phyloP scores from a whole-genome alignment of 2,329 filamentous ascomycete species.

The Fusarium nygamai region DNA sequence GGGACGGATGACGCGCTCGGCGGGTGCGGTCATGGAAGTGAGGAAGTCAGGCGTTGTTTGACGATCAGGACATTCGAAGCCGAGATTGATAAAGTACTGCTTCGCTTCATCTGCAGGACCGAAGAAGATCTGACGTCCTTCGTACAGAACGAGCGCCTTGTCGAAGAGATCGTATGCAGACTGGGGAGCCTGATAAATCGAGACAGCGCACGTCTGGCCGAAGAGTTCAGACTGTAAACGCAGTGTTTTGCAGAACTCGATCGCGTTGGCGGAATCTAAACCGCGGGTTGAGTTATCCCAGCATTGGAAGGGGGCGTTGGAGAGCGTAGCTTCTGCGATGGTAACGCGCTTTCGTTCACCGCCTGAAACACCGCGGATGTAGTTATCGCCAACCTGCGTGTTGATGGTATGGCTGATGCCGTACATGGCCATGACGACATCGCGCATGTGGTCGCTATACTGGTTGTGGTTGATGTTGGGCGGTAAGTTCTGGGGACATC shows the following conservation, averaged over 20 bases:
- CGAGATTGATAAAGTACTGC: conserved; percentile 69
- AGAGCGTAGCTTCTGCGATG: conserved; percentile 75
- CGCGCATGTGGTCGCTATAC: conserved; percentile 69
- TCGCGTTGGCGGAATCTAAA: conserved; percentile 44
- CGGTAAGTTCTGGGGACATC: conserved; percentile 69
- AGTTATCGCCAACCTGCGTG: conserved; percentile 76
- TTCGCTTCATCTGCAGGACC: conserved; percentile 66
- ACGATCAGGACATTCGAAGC: conserved; percentile 70
- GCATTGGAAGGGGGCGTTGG: conserved; percentile 55
- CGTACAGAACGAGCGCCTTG: conserved; percentile 73
- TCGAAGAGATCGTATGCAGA: conserved; percentile 71
- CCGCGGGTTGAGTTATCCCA: conserved; percentile 48
- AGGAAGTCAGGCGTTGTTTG: conserved; percentile 74
- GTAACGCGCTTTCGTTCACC: conserved; percentile 82
- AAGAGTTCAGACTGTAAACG: conserved; percentile 42
- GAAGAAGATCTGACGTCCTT: conserved; percentile 74
- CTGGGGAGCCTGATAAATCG: conserved; percentile 71
- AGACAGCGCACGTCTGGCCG: conserved; percentile 40
- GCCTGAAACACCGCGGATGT: conserved; percentile 76
- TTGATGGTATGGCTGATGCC: conserved; percentile 78
- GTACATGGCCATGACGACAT: conserved; percentile 70
- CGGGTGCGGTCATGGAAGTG: conserved; percentile 60
- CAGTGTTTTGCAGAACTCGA: conserved; percentile 43
- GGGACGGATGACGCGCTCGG: conserved; percentile 47
- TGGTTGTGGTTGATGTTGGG: conserved; percentile 59